phyloP scores from a whole-genome alignment of 306 rosid genomes.

The Gastrolobium bilobum region DNA sequence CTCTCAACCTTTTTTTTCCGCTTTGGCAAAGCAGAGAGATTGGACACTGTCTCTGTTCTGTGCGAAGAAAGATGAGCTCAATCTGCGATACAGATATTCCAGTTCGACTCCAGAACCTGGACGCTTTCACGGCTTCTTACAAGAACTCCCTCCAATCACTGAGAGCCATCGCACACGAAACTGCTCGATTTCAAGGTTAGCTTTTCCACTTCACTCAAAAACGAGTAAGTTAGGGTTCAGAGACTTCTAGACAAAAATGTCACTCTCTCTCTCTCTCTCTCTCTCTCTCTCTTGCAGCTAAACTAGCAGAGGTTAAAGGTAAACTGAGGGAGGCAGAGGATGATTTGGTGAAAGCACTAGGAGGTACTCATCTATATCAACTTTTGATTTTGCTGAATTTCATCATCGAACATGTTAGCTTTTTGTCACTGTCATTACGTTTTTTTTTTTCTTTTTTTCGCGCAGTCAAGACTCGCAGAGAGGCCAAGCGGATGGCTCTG shows the following conservation, averaged over 20 bases:
- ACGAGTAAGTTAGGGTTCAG: neutral
- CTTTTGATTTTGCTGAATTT: neutral
- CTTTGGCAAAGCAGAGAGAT: neutral
- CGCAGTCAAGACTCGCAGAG: constrained; percentile 76
- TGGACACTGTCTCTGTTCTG: too few species aligned
- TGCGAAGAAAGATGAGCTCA: constrained; percentile 50
- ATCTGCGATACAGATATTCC: constrained; percentile 57
- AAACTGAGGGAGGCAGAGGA: constrained; percentile 73
- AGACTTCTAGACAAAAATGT: too few species aligned
- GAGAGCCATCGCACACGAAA: constrained; percentile 49
- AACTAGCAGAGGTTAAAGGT: constrained; percentile 59
- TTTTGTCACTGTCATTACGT: neutral
- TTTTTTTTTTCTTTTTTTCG: neutral
- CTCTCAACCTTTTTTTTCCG: neutral
- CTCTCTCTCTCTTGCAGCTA: constrained; percentile 47
- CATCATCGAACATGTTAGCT: neutral
- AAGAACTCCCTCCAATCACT: constrained; percentile 53
- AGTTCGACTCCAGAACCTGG: constrained; percentile 50
- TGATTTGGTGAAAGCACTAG: constrained; percentile 71
- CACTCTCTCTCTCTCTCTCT: neutral
- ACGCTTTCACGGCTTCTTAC: constrained; percentile 49
- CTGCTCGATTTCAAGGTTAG: constrained; percentile 58
- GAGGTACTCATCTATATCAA: constrained; percentile 51
- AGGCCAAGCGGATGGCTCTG: constrained; percentile 73
- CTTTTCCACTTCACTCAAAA: neutral